These are phyloP conservation scores for Dictyostelium capitatum DNA, from an alignment of 78 protist genomes.

Conservation along the genomic window DNA sequence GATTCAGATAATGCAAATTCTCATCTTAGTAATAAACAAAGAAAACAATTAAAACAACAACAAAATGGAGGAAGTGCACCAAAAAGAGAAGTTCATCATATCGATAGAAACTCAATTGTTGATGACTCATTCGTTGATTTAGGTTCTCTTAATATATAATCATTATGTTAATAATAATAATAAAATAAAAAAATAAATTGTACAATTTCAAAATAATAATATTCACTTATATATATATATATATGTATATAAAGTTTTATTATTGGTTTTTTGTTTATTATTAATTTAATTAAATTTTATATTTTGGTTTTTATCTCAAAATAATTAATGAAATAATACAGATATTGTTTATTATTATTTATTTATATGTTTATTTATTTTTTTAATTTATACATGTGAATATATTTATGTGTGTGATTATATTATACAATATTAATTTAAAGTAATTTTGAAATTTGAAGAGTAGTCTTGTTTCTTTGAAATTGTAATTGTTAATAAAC, in stretches of 20 bases:
- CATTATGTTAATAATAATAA: not conserved
- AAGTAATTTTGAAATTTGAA: not conserved
- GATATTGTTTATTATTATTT: too few relatives aligned
- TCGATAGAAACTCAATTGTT: conserved; percentile 33
- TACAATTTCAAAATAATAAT: too few relatives aligned
- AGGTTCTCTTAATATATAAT: conserved; percentile 56
- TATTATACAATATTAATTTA: too few relatives aligned
- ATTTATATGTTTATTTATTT: not conserved
- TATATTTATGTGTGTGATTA: too few relatives aligned
- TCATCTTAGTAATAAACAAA: conserved; percentile 42
- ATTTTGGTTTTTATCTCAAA: too few relatives aligned
- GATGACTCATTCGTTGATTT: conserved; percentile 28
- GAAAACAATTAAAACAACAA: conserved; percentile 20
- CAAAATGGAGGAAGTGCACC: conserved; percentile 8
- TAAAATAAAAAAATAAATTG: not conserved
- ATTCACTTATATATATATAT: too few relatives aligned
- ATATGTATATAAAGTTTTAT: too few relatives aligned
- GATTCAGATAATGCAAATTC: not conserved
- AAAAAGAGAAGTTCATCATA: conserved; percentile 36
- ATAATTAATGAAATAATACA: too few relatives aligned
- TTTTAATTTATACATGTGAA: too few relatives aligned
- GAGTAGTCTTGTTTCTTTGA: not conserved
- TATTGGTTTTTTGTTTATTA: too few relatives aligned
- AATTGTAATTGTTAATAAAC: conserved; percentile 7
- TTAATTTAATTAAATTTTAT: too few relatives aligned